A percentile compares a stretch with the other conserved stretches of the same genome.
Evolutionary conservation across 768 basidiomycete genomes (phyloP).

Genomic region (Xanthoconium purpureum): DNA sequence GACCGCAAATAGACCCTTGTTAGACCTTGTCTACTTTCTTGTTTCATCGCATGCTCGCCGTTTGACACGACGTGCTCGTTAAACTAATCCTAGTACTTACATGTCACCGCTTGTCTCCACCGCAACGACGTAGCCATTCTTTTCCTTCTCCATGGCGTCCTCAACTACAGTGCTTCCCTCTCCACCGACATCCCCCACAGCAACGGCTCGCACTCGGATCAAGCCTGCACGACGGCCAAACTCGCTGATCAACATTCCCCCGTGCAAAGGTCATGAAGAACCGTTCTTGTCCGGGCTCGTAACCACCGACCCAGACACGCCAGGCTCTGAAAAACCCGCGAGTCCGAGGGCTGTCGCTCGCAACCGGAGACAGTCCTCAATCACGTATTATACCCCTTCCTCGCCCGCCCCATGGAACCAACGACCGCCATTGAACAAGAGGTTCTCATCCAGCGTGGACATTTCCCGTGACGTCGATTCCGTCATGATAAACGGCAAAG

Average conservation of each 20-base stretch:
- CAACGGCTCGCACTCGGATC: slow-evolving; percentile 12
- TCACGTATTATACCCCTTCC: slow-evolving; percentile 27
- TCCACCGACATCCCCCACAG: slow-evolving; percentile 19
- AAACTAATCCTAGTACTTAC: not conserved
- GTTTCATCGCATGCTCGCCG: not conserved
- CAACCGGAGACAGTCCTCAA: slow-evolving; percentile 29
- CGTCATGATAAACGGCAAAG: slow-evolving; percentile 5
- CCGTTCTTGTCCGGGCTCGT: not conserved
- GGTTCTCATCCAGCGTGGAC: slow-evolving; percentile 2
- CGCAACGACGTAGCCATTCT: not conserved
- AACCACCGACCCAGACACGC: not conserved
- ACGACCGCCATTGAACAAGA: slow-evolving; percentile 1
- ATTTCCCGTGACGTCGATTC: not conserved
- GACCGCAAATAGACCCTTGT: slow-evolving; percentile 4
- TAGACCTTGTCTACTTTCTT: not conserved
- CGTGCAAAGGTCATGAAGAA: not conserved
- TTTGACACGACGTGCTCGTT: slow-evolving; percentile 1
- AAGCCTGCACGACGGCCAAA: slow-evolving; percentile 7
- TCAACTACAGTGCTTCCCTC: slow-evolving; percentile 8
- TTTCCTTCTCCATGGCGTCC: not conserved
- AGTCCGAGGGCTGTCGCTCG: not conserved
- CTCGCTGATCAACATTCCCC: not conserved
- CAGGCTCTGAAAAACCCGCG: not conserved
- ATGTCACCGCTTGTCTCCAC: not conserved
- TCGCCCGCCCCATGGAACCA: slow-evolving; percentile 27